Percentiles rank a stretch among this genome's conserved stretches.
phyloP scores from a whole-genome alignment of 768 basidiomycete genomes.

The Boletus bicolor region DNA sequence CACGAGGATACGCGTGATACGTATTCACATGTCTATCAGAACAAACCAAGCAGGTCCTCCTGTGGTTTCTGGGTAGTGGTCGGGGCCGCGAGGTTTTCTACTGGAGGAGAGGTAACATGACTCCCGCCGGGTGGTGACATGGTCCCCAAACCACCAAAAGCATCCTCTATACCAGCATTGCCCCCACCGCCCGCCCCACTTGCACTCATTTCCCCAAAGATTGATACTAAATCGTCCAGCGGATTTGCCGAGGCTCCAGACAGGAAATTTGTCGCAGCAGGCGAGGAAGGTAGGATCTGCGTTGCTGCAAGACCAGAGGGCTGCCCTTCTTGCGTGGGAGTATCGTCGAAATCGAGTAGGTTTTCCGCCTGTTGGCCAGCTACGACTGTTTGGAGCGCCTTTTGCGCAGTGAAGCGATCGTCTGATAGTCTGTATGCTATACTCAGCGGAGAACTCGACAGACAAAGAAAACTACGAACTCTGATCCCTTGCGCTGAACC shows the following conservation, averaged over 20 bases:
- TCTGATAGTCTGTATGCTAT: constrained; percentile 48
- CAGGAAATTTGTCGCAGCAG: constrained; percentile 71
- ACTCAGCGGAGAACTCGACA: constrained; percentile 1
- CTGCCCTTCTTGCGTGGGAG: constrained; percentile 49
- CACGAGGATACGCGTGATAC: constrained; percentile 1
- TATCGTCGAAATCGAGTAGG: constrained; percentile 89
- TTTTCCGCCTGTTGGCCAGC: constrained; percentile 94
- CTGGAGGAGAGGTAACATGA: constrained; percentile 5
- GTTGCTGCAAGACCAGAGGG: constrained; percentile 80
- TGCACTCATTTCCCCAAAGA: constrained; percentile 64
- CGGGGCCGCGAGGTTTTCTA: constrained; percentile 23
- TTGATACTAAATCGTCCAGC: constrained; percentile 88
- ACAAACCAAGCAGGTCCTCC: constrained; percentile 57
- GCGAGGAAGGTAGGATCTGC: constrained; percentile 63
- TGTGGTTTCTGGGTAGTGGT: constrained; percentile 34
- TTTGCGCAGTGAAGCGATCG: constrained; percentile 70
- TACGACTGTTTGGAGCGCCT: constrained; percentile 87
- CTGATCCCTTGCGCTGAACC: constrained; percentile 58
- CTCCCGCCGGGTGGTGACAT: constrained; percentile 7
- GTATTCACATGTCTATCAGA: constrained; percentile 31
- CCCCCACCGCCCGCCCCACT: constrained; percentile 17
- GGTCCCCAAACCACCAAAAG: constrained; percentile 20
- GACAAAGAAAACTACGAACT: constrained; percentile 41
- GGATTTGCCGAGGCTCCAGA: constrained; percentile 84
- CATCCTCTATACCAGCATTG: constrained; percentile 6